Evolutionary conservation across 2,329 filamentous ascomycete genomes (phyloP).

Genomic region (Hirsutella rhossiliensis): DNA sequence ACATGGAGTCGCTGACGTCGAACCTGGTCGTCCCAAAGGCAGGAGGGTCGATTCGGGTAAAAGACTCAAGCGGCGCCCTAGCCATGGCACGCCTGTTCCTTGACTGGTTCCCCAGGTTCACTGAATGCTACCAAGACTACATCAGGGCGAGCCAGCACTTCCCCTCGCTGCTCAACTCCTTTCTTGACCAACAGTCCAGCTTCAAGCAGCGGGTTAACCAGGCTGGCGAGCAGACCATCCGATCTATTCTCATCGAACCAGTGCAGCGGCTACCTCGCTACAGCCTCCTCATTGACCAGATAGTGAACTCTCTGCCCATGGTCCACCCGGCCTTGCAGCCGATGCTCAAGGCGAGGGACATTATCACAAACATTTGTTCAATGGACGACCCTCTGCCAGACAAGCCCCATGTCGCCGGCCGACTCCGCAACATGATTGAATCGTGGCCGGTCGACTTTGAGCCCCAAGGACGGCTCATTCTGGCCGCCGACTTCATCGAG

Average conservation of each 20-base stretch:
- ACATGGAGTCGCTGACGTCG: constrained; percentile 51
- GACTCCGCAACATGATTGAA: constrained; percentile 64
- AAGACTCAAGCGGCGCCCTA: constrained; percentile 67
- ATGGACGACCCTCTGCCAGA: constrained; percentile 63
- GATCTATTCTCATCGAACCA: constrained; percentile 88
- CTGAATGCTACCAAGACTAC: constrained; percentile 84
- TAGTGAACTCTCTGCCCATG: constrained; percentile 73
- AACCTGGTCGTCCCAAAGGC: constrained; percentile 28
- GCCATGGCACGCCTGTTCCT: constrained; percentile 70
- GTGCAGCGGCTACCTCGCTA: constrained; percentile 91
- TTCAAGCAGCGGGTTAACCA: constrained; percentile 71
- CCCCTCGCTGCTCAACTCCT: constrained; percentile 64
- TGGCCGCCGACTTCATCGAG: constrained; percentile 70
- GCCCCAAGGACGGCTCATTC: constrained; percentile 66
- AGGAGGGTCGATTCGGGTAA: constrained; percentile 33
- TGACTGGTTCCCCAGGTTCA: constrained; percentile 89
- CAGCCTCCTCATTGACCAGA: constrained; percentile 92
- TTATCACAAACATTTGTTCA: constrained; percentile 93
- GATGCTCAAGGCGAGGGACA: constrained; percentile 80
- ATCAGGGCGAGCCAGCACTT: constrained; percentile 85
- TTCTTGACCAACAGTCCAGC: constrained; percentile 70
- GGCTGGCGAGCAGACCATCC: constrained; percentile 79
- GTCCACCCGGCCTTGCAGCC: constrained; percentile 73
- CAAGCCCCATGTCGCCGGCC: constrained; percentile 61
- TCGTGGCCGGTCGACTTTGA: constrained; percentile 63